Conservation (phyloP, 768 basidiomycete species). For the Boletellus emodensis region DNA sequence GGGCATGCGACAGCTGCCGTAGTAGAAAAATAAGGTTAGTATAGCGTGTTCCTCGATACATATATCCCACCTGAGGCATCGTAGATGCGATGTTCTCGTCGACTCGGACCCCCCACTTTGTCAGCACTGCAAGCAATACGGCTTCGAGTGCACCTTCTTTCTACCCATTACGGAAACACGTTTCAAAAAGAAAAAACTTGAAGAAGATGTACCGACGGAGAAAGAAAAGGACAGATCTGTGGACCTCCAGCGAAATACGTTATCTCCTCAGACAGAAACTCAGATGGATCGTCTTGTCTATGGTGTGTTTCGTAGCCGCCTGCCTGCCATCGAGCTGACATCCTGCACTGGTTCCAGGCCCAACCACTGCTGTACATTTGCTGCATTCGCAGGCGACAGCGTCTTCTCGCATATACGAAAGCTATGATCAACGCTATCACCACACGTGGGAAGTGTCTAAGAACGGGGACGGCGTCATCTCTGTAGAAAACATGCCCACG, state of each 20-base stretch:
- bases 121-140: slow-evolving; percentile 92
- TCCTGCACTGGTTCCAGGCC: slow-evolving; percentile 53
- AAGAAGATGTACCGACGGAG: slow-evolving; percentile 54
- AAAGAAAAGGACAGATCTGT: slow-evolving; percentile 34
- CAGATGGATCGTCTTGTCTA: slow-evolving; percentile 60
- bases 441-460: slow-evolving; percentile 84
- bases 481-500: slow-evolving; percentile 59
- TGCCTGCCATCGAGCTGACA: slow-evolving; percentile 17
- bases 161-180: slow-evolving; percentile 98
- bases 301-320: slow-evolving; percentile 40
- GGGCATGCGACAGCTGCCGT: slow-evolving; percentile 90
- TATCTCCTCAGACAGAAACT: slow-evolving; percentile 45
- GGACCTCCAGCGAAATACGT: slow-evolving; percentile 32
- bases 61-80: slow-evolving; percentile 10
- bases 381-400: slow-evolving; percentile 88
- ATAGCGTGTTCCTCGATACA: neutral
- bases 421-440: slow-evolving; percentile 83
- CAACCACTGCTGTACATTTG: slow-evolving; percentile 81
- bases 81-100: slow-evolving; percentile 75
- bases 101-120: slow-evolving; percentile 80
- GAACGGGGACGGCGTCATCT: slow-evolving; percentile 83
- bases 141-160: slow-evolving; percentile 95
- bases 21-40: slow-evolving; percentile 80
- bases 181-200: slow-evolving; percentile 92
- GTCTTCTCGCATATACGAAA: slow-evolving; percentile 80